phyloP scores from a whole-genome alignment of 1,139 yeast species.

The Sugiyamaella neomexicana region DNA sequence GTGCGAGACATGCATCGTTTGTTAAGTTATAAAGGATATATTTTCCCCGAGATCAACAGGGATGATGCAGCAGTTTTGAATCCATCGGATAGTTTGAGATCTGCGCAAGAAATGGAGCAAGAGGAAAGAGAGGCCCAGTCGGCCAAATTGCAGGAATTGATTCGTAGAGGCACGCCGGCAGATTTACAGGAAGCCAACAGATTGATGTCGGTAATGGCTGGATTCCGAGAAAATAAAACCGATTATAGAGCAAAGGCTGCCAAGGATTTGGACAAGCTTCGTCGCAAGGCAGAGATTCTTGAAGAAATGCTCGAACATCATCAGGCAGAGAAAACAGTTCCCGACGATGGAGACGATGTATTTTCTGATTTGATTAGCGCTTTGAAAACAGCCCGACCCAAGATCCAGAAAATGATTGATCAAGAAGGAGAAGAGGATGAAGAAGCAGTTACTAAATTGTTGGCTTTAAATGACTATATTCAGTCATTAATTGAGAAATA shows the following conservation, averaged over 20 bases:
- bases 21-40: constrained; percentile 81
- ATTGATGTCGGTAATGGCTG: constrained; percentile 97
- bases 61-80: constrained; percentile 93
- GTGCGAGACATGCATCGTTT: constrained; percentile 95
- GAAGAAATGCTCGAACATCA: constrained; percentile 80
- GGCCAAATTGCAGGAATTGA: constrained; percentile 92
- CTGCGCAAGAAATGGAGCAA: constrained; percentile 84
- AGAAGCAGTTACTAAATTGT: constrained; percentile 62
- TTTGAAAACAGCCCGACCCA: constrained; percentile 83
- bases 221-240: constrained; percentile 68
- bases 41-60: constrained; percentile 85
- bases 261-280: constrained; percentile 81
- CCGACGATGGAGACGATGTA: constrained; percentile 48
- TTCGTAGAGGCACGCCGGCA: constrained; percentile 93
- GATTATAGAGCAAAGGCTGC: constrained; percentile 82
- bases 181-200: constrained; percentile 96
- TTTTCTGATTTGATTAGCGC: constrained; percentile 74
- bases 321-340: constrained; percentile 51
- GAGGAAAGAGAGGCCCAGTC: constrained; percentile 92
- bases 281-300: constrained; percentile 84
- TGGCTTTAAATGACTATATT: constrained; percentile 74
- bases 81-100: constrained; percentile 86
- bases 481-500: constrained; percentile 69
- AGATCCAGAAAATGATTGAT: constrained; percentile 75
- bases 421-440: constrained; percentile 58